Evolutionary conservation across 1,284 basidiomycete species (phyloP).

Genomic region (Heliocybe sulcata): DNA sequence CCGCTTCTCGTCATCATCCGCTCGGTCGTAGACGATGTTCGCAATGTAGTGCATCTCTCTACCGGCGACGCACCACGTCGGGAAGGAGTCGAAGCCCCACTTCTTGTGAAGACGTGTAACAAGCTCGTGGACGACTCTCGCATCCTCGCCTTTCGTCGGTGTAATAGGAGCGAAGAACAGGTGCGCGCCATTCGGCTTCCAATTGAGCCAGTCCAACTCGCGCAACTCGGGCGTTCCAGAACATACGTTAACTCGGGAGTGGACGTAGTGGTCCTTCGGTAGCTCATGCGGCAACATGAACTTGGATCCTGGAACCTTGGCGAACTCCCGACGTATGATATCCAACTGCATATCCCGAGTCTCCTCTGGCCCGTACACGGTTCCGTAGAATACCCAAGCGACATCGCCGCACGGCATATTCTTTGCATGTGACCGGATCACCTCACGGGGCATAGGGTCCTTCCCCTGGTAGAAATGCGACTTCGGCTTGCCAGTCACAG

Average conservation of each 20-base stretch:
- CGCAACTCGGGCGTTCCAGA: constrained; percentile 1
- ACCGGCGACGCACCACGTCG: not conserved
- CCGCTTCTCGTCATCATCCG: constrained; percentile 1
- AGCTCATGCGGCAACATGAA: not conserved
- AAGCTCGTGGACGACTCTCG: not conserved
- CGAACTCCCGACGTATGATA: not conserved
- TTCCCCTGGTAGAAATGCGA: constrained; percentile 1
- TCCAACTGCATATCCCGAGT: constrained; percentile 2
- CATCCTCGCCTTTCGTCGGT: not conserved
- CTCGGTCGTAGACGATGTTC: constrained; percentile 2
- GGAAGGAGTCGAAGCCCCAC: constrained; percentile 1
- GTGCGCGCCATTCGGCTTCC: constrained; percentile 1
- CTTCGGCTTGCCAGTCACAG: constrained; percentile 1
- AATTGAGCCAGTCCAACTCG: constrained; percentile 1
- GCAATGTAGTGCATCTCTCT: constrained; percentile 1
- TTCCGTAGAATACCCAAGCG: not conserved
- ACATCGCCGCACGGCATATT: constrained; percentile 2
- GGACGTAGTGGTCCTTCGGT: not conserved
- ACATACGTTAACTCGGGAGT: not conserved
- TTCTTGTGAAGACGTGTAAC: constrained; percentile 2
- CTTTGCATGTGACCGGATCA: constrained; percentile 1
- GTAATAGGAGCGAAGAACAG: constrained; percentile 2
- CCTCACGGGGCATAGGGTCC: not conserved
- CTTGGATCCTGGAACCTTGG: not conserved
- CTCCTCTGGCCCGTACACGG: not conserved